Evolutionary conservation across 2,329 filamentous ascomycete genomes (phyloP).

Genomic region (Trichocomaceae sp.): DNA sequence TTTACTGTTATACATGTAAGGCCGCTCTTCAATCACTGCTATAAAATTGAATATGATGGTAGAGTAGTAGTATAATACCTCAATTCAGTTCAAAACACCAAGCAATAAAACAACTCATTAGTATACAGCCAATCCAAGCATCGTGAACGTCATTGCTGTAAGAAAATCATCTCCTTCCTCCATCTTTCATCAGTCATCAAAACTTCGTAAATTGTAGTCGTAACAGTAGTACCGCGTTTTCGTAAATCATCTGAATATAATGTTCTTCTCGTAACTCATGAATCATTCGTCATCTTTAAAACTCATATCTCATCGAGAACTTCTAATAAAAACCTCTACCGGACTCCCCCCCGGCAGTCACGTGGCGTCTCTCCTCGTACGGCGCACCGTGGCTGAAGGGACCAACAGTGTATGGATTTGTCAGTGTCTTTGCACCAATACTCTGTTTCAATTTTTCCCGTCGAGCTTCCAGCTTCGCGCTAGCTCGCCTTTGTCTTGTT

Average conservation of each 20-base stretch:
- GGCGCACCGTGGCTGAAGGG: slow-evolving; percentile 11
- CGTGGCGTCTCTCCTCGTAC: not conserved
- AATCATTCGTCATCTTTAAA: not conserved
- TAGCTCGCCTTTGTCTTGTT: slow-evolving; percentile 36
- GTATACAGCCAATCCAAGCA: not conserved
- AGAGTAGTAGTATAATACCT: not conserved
- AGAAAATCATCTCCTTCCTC: slow-evolving; percentile 2
- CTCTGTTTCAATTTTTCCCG: slow-evolving; percentile 49
- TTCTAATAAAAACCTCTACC: not conserved
- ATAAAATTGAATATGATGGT: too few species aligned
- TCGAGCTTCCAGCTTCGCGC: slow-evolving; percentile 46
- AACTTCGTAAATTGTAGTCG: slow-evolving; percentile 9
- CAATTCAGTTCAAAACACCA: not conserved
- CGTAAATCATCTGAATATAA: slow-evolving; percentile 5
- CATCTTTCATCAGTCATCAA: not conserved
- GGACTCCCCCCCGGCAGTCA: not conserved
- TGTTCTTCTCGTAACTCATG: not conserved
- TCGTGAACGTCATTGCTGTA: not conserved
- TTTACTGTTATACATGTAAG: too few species aligned
- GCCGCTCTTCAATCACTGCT: too few species aligned
- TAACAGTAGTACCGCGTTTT: not conserved
- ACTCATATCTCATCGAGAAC: not conserved
- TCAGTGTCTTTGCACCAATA: slow-evolving; percentile 43
- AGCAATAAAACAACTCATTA: not conserved
- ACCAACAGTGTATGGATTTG: slow-evolving; percentile 22